These are phyloP conservation scores for Danielia oregonensis DNA, from an alignment of 805 yeast species.

Conservation along the genomic window DNA sequence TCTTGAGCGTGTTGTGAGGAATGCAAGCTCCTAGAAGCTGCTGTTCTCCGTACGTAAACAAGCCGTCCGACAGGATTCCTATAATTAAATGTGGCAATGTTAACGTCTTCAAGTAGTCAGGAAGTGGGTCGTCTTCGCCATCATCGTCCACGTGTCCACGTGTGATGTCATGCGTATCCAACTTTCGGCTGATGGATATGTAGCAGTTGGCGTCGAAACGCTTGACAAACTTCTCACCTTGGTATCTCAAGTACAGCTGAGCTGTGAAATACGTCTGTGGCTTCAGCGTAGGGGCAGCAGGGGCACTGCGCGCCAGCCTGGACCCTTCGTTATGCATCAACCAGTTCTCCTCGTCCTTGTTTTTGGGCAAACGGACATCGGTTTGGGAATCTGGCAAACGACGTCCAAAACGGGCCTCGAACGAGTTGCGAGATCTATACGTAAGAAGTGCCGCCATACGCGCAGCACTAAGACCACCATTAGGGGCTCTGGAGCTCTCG, in stretches of 20 bases:
- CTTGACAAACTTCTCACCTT: constrained; percentile 83
- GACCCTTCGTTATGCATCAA: constrained; percentile 87
- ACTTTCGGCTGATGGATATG: constrained; percentile 85
- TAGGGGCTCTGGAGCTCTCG: constrained; percentile 64
- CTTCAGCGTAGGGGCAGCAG: constrained; percentile 18
- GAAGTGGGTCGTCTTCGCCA: constrained; percentile 27
- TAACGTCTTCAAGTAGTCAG: constrained; percentile 55
- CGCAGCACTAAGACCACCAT: constrained; percentile 88
- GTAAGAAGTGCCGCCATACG: constrained; percentile 95
- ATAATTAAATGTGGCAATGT: constrained; percentile 76
- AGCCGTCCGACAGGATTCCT: constrained; percentile 89
- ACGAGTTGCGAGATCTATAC: constrained; percentile 87
- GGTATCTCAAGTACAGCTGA: constrained; percentile 90
- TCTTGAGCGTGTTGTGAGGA: constrained; percentile 63
- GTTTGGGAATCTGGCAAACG: constrained; percentile 35
- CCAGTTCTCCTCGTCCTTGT: constrained; percentile 70
- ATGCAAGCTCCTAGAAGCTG: constrained; percentile 73
- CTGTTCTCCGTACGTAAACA: constrained; percentile 91
- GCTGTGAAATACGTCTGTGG: constrained; percentile 82
- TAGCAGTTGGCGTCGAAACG: constrained; percentile 97
- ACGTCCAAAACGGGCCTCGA: constrained; percentile 90
- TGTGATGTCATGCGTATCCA: constrained; percentile 93
- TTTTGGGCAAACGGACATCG: constrained; percentile 39
- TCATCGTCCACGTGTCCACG: constrained; percentile 59
- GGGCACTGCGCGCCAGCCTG: constrained; percentile 7